Conservation (phyloP, 2,329 filamentous ascomycete genomes). For the Xylaria sp. region DNA sequence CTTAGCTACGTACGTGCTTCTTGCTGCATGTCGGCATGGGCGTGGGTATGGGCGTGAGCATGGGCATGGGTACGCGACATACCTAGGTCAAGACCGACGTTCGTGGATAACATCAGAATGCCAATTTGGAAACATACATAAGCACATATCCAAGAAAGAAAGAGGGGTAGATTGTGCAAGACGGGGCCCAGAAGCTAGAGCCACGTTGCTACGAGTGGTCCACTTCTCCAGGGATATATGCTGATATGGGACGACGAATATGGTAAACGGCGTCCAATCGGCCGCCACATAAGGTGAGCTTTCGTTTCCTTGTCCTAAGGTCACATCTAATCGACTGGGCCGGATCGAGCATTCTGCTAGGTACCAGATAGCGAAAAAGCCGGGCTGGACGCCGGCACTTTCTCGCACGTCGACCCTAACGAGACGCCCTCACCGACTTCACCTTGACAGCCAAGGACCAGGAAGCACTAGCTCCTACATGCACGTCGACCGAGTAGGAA, state of each 20-base stretch:
- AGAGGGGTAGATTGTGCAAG: constrained; percentile 24
- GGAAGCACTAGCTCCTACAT: constrained; percentile 24
- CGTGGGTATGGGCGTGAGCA: no score
- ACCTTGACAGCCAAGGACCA: constrained; percentile 21
- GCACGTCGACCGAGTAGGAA: constrained; percentile 29
- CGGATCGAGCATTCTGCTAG: constrained; percentile 11
- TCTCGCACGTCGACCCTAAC: constrained; percentile 10
- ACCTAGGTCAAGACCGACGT: constrained; percentile 23
- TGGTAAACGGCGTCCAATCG: constrained; percentile 19
- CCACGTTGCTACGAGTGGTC: constrained; percentile 25
- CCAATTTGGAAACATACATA: constrained; percentile 19
- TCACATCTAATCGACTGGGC: constrained; percentile 12
- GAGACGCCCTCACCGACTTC: constrained; percentile 23
- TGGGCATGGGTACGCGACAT: constrained; percentile 20
- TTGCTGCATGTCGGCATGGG: no score
- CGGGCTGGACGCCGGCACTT: constrained; percentile 20
- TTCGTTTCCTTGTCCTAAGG: constrained; percentile 4
- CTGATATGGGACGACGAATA: constrained; percentile 14
- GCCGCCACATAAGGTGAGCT: constrained; percentile 16
- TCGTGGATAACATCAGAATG: constrained; percentile 13
- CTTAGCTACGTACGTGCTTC: no score
- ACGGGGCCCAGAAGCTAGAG: constrained; percentile 20
- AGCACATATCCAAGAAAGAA: constrained; percentile 20
- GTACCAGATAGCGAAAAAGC: constrained; percentile 14
- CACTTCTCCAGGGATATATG: constrained; percentile 19